Evolutionary conservation across 331 rosid species (phyloP), one percentile per base, ranked within the genome.

Genomic region (Malus hybrid): DNA sequence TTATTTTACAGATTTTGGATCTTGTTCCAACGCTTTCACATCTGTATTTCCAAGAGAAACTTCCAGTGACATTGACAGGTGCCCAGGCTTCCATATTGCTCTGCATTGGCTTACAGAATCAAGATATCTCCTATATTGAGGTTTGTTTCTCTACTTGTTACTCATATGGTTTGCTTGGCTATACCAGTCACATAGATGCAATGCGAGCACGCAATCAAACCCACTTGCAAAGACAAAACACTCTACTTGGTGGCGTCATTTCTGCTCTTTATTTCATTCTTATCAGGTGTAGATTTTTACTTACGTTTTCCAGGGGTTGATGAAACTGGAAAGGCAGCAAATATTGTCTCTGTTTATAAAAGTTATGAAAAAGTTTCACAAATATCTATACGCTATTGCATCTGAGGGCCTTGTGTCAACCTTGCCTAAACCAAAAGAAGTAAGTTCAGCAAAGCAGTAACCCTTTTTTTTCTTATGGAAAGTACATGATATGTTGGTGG

Each of bases 11-110:
- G 99, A 94, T 94, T 72, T 80, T 87, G 72, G 96, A 88, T 84
- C 80, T 94, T 67, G 96, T 88, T 80, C 93, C 92, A 15, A 78
- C 66, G 75, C 85, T 93, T 52, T 59, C 96, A 42, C 90, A 79
- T 79, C 81, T 90, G 29, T 94, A 84, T 87, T 90, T 92, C 82
- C 82, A 76, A 82, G 96, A 75, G 80, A 90, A 86, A 83, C 82
- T 94, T 80, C 96, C 93, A 16, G 93, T 94, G 74, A 80, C 93
- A 29, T 56, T 94, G 80, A 81, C 93, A 13, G 76, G 80, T 81
- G 85, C 82, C 69, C 96, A 90, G 88, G 91, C 96, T 73, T 94
- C 96, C 67, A 89, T 94, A 71, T 86, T 94, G 83, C 92, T 94
- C 65, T 94, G 97, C 83, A 90, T 83, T n/a, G 97, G 99, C 59